These are phyloP conservation scores for Achaetomium macrosporum DNA, from an alignment of 2,329 filamentous ascomycete genomes.

Conservation along the genomic window DNA sequence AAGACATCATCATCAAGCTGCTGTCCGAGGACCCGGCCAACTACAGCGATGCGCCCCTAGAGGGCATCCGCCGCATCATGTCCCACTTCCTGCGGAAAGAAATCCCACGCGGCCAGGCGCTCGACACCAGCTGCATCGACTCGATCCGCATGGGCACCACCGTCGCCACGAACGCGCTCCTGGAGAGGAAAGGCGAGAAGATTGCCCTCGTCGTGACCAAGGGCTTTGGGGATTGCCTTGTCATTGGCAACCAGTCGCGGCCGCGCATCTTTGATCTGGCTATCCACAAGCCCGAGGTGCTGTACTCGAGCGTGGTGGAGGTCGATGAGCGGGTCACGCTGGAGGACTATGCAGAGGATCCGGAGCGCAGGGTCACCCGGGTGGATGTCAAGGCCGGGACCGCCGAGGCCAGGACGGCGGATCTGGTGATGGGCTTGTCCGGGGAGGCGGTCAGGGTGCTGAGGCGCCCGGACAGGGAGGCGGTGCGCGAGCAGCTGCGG, in stretches of 20 bases:
- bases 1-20: constrained; percentile 44
- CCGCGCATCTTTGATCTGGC: constrained; percentile 88
- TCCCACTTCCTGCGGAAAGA: constrained; percentile 68
- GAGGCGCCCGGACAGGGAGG: constrained; percentile 51
- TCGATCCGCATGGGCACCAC: constrained; percentile 96
- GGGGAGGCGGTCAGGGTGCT: constrained; percentile 70
- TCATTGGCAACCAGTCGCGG: constrained; percentile 85
- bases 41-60: constrained; percentile 84
- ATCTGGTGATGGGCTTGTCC: constrained; percentile 64
- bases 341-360: constrained; percentile 89
- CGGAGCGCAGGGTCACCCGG: constrained; percentile 51
- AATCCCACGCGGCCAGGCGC: constrained; percentile 69
- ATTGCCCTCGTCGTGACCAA: constrained; percentile 83
- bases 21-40: constrained; percentile 86
- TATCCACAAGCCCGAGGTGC: constrained; percentile 77
- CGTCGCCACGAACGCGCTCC: constrained; percentile 83
- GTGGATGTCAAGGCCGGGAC: constrained; percentile 50
- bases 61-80: constrained; percentile 83
- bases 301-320: constrained; percentile 83
- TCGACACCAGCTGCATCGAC: constrained; percentile 80
- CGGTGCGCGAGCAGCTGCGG: constrained; percentile 56
- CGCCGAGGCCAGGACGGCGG: constrained; percentile 40
- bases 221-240: constrained; percentile 81
- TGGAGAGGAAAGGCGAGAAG: constrained; percentile 84
- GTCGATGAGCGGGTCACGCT: constrained; percentile 85